These are phyloP conservation scores for Pseudonitzschia multistriata DNA, from an alignment of 108 stramenopile genomes.

Conservation along the genomic window DNA sequence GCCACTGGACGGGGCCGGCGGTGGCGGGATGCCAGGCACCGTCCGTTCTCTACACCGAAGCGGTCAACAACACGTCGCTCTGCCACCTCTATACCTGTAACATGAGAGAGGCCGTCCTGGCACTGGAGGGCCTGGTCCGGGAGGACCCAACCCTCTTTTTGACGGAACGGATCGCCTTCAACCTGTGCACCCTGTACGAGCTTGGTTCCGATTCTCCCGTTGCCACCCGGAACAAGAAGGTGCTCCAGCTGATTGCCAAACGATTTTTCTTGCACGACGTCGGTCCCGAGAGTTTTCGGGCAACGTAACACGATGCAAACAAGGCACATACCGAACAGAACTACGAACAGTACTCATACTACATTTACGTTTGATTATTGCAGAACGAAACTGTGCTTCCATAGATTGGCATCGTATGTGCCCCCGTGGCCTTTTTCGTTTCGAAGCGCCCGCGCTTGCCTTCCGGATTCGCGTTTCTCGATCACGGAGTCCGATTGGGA, in stretches of 20 bases:
- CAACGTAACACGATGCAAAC: constrained; percentile 4
- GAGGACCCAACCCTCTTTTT: constrained; percentile 74
- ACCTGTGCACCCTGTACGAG: constrained; percentile 94
- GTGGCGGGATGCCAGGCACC: constrained; percentile 27
- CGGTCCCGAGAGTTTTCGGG: constrained; percentile 76
- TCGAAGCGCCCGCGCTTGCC: too few species aligned
- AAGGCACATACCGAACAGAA: too few species aligned
- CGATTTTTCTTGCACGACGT: constrained; percentile 89
- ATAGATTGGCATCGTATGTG: too few species aligned
- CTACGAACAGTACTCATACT: constrained; percentile 1
- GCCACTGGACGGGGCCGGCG: constrained; percentile 37
- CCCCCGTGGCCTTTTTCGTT: too few species aligned
- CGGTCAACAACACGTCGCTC: constrained; percentile 79
- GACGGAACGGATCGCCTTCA: constrained; percentile 86
- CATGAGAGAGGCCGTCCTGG: constrained; percentile 52
- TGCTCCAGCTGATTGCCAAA: constrained; percentile 79
- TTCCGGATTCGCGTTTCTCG: too few species aligned
- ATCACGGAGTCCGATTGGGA: too few species aligned
- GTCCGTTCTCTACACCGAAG: constrained; percentile 38
- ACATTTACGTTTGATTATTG: too few species aligned
- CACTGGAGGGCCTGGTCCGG: constrained; percentile 78
- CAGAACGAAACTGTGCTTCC: too few species aligned
- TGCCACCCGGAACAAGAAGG: constrained; percentile 69
- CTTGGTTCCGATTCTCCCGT: constrained; percentile 70
- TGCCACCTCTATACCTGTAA: constrained; percentile 75